Percentiles rank a stretch among this genome's conserved stretches.
Conservation (phyloP, 352 stramenopile genomes). For the Thalassiosira mediterranea region DNA sequence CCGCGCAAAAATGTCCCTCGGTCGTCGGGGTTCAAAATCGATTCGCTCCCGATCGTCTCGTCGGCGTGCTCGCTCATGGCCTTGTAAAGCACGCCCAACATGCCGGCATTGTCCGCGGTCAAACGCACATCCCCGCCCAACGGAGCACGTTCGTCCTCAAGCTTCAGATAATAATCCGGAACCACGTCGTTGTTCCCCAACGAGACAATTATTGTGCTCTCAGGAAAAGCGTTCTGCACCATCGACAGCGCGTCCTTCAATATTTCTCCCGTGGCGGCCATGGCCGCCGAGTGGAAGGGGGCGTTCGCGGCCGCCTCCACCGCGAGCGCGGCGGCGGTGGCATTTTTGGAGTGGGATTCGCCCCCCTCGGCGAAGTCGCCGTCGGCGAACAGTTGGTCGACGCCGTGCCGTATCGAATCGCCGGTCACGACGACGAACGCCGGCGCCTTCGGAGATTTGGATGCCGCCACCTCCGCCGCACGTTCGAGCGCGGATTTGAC, state of each 20-base stretch:
- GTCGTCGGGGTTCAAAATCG: slow-evolving; percentile 29
- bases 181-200: slow-evolving; percentile 78
- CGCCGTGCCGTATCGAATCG: slow-evolving; percentile 64
- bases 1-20: slow-evolving; percentile 53
- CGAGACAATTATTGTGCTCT: slow-evolving; percentile 41
- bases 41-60: neutral
- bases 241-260: slow-evolving; percentile 16
- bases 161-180: slow-evolving; percentile 71
- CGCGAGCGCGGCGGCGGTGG: neutral
- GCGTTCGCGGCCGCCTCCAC: neutral
- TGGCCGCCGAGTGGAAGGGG: slow-evolving; percentile 16
- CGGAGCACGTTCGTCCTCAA: slow-evolving; percentile 22
- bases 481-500: slow-evolving; percentile 33
- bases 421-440: slow-evolving; percentile 61
- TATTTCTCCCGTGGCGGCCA: slow-evolving; percentile 18
- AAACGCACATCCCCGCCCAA: slow-evolving; percentile 3
- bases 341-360: slow-evolving; percentile 1
- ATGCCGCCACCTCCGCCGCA: slow-evolving; percentile 5
- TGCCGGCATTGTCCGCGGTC: slow-evolving; percentile 22
- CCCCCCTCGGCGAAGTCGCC: slow-evolving; percentile 10
- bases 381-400: slow-evolving; percentile 28
- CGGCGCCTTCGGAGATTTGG: neutral
- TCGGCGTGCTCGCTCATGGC: slow-evolving; percentile 7
- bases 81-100: slow-evolving; percentile 43
- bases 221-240: slow-evolving; percentile 34